Conservation (phyloP, 148 eudicot genomes). For the Persicaria maculosa region DNA sequence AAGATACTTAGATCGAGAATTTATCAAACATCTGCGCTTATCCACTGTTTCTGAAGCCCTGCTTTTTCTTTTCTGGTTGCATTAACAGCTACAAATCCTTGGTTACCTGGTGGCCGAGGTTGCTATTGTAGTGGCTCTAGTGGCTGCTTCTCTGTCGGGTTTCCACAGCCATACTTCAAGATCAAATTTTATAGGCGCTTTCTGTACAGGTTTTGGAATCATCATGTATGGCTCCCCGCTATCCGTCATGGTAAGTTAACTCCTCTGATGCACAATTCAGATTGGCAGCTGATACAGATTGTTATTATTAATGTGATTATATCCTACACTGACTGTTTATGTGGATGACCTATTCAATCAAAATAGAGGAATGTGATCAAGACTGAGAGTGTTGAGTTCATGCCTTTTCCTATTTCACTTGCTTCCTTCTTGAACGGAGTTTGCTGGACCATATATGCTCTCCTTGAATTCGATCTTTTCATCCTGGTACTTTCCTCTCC, state of each 20-base stretch:
- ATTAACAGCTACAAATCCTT: conserved; percentile 13
- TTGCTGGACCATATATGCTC: conserved; percentile 11
- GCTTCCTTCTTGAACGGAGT: conserved; percentile 9
- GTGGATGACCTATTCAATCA: not conserved
- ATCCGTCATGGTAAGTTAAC: conserved; percentile 19
- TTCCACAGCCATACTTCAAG: conserved; percentile 15
- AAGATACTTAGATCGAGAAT: not conserved
- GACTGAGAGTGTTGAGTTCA: conserved; percentile 18
- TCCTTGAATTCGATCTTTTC: conserved; percentile 11
- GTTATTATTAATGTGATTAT: not conserved
- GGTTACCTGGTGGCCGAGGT: conserved; percentile 10
- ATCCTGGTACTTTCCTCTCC: conserved; percentile 1
- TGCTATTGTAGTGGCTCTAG: conserved; percentile 9
- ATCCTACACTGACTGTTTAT: not conserved
- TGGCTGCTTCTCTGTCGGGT: not conserved
- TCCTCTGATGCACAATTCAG: not conserved
- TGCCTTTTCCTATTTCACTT: conserved; percentile 12
- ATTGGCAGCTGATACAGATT: not conserved
- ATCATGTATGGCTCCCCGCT: conserved; percentile 23
- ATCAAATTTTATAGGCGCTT: conserved; percentile 23
- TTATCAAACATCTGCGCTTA: too few species aligned
- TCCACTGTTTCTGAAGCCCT: not conserved
- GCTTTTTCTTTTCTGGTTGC: not conserved
- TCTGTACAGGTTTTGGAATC: conserved; percentile 21
- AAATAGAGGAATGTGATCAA: conserved; percentile 19